A percentile compares a stretch with the other conserved stretches of the same genome.
phyloP scores from a whole-genome alignment of 1,284 basidiomycete species.

The Cryptococcus sp. region DNA sequence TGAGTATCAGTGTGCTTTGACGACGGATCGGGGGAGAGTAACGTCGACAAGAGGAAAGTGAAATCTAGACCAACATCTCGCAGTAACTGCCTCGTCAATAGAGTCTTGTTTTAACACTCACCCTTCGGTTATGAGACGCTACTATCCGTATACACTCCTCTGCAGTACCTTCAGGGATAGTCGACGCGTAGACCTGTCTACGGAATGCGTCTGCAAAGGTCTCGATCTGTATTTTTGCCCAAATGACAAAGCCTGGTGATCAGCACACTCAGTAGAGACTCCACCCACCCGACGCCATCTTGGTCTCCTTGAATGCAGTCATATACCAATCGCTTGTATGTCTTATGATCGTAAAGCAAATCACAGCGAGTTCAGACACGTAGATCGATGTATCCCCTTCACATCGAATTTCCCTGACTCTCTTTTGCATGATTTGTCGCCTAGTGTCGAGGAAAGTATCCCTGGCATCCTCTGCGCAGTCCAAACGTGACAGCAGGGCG shows the following conservation, averaged over 20 bases:
- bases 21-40: slow-evolving; percentile 51
- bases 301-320: slow-evolving; percentile 89
- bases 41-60: slow-evolving; percentile 70
- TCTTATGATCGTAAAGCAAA: slow-evolving; percentile 46
- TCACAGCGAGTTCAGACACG: slow-evolving; percentile 45
- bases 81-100: slow-evolving; percentile 57
- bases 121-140: slow-evolving; percentile 72
- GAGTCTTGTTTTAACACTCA: slow-evolving; percentile 38
- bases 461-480: slow-evolving; percentile 72
- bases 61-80: slow-evolving; percentile 92
- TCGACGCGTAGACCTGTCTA: slow-evolving; percentile 82
- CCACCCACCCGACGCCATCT: slow-evolving; percentile 76
- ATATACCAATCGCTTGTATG: slow-evolving; percentile 97
- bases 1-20: neutral
- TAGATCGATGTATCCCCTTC: slow-evolving; percentile 65
- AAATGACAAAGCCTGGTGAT: slow-evolving; percentile 76
- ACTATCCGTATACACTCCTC: slow-evolving; percentile 73
- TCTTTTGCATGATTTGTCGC: slow-evolving; percentile 65
- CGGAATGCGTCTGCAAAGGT: slow-evolving; percentile 79
- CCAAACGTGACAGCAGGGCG: slow-evolving; percentile 66
- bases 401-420: slow-evolving; percentile 79
- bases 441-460: slow-evolving; percentile 78
- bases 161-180: slow-evolving; percentile 62
- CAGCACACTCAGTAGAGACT: neutral
- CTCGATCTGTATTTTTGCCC: slow-evolving; percentile 85